A percentile compares a stretch with the other conserved stretches of the same genome.
Evolutionary conservation across 371 early-diverging fungal species (phyloP).

Genomic region (Actinomortierella wolfii): DNA sequence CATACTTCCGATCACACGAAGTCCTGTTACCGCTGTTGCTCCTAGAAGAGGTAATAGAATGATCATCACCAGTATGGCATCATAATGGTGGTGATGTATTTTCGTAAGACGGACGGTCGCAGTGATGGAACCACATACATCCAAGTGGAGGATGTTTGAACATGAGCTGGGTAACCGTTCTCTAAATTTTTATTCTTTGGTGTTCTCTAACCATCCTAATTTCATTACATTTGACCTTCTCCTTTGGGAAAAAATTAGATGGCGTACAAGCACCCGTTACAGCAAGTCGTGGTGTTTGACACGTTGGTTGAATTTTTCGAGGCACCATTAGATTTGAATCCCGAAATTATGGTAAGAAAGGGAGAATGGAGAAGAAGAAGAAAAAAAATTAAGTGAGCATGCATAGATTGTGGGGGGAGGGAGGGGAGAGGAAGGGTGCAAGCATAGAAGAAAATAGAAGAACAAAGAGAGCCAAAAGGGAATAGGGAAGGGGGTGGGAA

Average conservation of each 20-base stretch:
- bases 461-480: neutral
- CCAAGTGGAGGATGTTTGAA: no score
- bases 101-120: no score
- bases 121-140: no score
- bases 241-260: constrained; percentile 49
- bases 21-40: constrained; percentile 62
- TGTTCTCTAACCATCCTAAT: no score
- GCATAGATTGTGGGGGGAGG: constrained; percentile 28
- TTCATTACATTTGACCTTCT: no score
- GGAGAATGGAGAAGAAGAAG: neutral
- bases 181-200: no score
- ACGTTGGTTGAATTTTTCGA: constrained; percentile 57
- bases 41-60: constrained; percentile 57
- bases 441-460: neutral
- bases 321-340: constrained; percentile 54
- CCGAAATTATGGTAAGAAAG: constrained; percentile 56
- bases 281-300: constrained; percentile 64
- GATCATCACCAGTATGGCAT: no score
- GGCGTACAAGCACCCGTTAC: constrained; percentile 65
- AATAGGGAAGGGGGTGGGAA: neutral
- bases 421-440: no score
- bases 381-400: constrained; percentile 10
- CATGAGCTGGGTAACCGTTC: no score
- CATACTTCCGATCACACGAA: constrained; percentile 67
- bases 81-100: no score